Percentiles rank a stretch among this genome's conserved stretches.
Evolutionary conservation across 163 green algal species (phyloP).

Genomic region (Chlorella variabilis): DNA sequence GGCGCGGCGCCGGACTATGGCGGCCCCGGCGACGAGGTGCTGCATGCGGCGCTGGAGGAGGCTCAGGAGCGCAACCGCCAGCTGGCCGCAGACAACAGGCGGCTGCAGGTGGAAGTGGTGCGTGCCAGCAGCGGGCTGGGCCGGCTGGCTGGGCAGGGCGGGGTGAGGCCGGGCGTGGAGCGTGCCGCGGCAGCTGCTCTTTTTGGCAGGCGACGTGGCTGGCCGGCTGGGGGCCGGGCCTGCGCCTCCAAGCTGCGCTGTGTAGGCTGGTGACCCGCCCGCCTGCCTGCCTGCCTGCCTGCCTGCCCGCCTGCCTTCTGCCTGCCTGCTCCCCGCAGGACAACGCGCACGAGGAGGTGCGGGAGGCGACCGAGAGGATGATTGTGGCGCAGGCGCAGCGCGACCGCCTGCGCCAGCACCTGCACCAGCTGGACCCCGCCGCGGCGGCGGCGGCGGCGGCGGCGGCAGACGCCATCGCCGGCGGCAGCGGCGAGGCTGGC

Average conservation of each 20-base stretch:
- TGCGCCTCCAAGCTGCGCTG: background rate
- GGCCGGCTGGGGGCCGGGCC: no score
- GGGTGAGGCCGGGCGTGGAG: no score
- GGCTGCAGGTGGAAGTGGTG: slow-evolving; percentile 70
- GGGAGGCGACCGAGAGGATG: slow-evolving; percentile 49
- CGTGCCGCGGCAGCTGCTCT: no score
- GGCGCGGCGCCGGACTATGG: background rate
- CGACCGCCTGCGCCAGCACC: slow-evolving; percentile 52
- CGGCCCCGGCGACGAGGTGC: slow-evolving; percentile 25
- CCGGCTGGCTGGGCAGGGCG: no score
- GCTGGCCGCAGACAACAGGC: slow-evolving; percentile 58
- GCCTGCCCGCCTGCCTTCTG: background rate
- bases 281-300: background rate
- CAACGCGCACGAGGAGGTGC: slow-evolving; percentile 45
- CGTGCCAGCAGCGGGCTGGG: background rate
- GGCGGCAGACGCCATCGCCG: slow-evolving; percentile 10
- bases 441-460: slow-evolving; percentile 7
- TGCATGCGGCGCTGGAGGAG: slow-evolving; percentile 49
- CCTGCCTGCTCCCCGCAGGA: slow-evolving; percentile 49
- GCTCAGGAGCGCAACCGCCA: slow-evolving; percentile 39
- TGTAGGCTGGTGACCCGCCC: background rate
- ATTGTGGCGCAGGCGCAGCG: slow-evolving; percentile 59
- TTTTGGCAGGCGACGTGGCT: no score
- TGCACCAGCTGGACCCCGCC: slow-evolving; percentile 24
- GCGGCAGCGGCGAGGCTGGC: background rate